Conservation (phyloP, 176 grass and related monocot genomes). For the Eragrostis curvula region DNA sequence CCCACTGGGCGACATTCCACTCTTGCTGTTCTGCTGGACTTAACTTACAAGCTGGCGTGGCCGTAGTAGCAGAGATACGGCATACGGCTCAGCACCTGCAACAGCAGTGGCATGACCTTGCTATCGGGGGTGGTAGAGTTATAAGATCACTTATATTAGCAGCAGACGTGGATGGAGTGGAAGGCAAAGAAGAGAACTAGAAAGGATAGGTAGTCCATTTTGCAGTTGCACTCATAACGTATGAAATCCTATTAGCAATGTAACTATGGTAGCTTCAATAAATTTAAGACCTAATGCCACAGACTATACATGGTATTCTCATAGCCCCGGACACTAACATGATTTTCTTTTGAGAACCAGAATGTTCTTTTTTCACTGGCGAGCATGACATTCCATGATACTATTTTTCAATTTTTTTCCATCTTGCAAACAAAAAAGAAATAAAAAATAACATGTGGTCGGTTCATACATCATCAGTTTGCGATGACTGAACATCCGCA, state of each 20-base stretch:
- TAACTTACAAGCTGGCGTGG: background rate
- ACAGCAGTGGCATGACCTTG: background rate
- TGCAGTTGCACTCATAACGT: background rate
- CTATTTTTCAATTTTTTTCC: background rate
- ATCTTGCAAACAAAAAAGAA: background rate
- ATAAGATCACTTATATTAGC: background rate
- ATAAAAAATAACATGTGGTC: background rate
- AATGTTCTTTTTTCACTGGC: background rate
- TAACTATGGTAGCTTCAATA: background rate
- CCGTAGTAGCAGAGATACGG: too few species aligned
- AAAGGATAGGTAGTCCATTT: background rate
- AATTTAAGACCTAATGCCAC: background rate
- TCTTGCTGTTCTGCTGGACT: background rate
- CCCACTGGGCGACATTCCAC: background rate
- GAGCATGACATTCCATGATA: slow-evolving; percentile 12
- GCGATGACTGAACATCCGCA: background rate
- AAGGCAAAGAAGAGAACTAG: slow-evolving; percentile 2
- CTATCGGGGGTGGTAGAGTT: background rate
- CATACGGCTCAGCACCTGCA: background rate
- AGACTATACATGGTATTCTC: background rate
- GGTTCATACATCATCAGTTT: background rate
- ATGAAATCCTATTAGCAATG: background rate
- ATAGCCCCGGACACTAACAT: background rate
- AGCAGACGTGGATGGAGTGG: background rate
- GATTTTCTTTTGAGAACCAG: background rate